A percentile compares a stretch with the other conserved stretches of the same genome.
Evolutionary conservation across 495 filamentous ascomycete species (phyloP).

Genomic region (Cetradonia linearis): DNA sequence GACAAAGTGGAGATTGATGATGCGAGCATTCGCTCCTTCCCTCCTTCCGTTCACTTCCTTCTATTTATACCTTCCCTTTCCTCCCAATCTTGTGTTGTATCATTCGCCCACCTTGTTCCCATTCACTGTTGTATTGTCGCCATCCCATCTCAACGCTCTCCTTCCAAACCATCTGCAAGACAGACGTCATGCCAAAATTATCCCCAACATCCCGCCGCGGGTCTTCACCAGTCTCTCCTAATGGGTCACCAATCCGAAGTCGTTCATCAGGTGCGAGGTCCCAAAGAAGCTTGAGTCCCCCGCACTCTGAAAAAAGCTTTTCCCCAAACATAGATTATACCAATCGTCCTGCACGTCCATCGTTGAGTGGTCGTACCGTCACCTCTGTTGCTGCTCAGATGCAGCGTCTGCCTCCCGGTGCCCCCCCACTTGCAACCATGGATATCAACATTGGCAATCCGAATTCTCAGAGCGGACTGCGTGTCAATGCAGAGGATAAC

Average conservation of each 20-base stretch:
- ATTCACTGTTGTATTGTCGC: not conserved
- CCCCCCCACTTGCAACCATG: not conserved
- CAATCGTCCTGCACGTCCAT: not conserved
- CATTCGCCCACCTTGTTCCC: not conserved
- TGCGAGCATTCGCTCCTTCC: not conserved
- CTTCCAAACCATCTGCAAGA: not conserved
- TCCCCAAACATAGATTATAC: not conserved
- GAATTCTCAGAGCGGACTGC: not conserved
- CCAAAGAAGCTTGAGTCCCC: not conserved
- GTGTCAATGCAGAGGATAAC: slow-evolving; percentile 19
- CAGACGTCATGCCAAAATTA: not conserved
- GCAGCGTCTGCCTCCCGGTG: not conserved
- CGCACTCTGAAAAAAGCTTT: not conserved
- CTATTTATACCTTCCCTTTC: not conserved
- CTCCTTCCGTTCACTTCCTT: not conserved
- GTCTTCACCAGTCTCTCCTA: not conserved
- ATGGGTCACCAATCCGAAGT: not conserved
- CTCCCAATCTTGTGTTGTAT: not conserved
- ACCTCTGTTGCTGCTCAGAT: slow-evolving; percentile 2
- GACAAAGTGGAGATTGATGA: not conserved
- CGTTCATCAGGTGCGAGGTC: not conserved
- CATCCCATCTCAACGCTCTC: not conserved
- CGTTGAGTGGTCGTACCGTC: not conserved
- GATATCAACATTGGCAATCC: slow-evolving; percentile 4
- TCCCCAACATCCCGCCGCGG: too few species aligned